These are phyloP conservation scores for Aegilops tauschii DNA, from an alignment of 176 grass and related monocot genomes.

Conservation along the genomic window DNA sequence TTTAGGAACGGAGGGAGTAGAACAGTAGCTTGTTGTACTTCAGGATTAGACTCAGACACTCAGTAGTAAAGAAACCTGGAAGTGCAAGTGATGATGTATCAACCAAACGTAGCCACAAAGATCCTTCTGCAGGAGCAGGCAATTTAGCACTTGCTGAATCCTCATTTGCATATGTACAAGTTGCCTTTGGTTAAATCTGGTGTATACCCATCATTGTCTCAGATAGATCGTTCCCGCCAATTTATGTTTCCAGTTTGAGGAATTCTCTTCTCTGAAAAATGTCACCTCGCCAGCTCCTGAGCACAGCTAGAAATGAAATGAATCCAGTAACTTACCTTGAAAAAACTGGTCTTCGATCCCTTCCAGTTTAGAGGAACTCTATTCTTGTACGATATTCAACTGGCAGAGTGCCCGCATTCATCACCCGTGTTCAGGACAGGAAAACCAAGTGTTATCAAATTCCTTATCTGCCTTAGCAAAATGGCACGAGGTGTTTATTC, in stretches of 20 bases:
- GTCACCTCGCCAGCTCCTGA: constrained; percentile 54
- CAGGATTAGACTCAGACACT: constrained; percentile 12
- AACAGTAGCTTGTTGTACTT: not conserved
- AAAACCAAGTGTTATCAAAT: constrained; percentile 71
- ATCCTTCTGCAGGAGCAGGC: constrained; percentile 58
- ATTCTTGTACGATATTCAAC: constrained; percentile 56
- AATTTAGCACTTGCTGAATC: constrained; percentile 41
- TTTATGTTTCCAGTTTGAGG: constrained; percentile 81
- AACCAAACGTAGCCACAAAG: constrained; percentile 69
- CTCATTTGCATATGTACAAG: constrained; percentile 57
- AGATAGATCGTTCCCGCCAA: constrained; percentile 72
- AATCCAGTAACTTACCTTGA: constrained; percentile 69
- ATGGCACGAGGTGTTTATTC: too few relatives aligned
- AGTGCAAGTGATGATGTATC: constrained; percentile 79
- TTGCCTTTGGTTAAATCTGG: constrained; percentile 41
- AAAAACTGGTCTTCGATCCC: constrained; percentile 53
- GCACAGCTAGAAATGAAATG: constrained; percentile 66
- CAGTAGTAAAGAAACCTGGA: constrained; percentile 69
- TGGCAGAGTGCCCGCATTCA: constrained; percentile 71
- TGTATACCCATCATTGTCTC: constrained; percentile 35
- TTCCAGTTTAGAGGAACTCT: constrained; percentile 71
- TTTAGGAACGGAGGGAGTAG: too few relatives aligned
- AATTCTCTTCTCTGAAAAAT: constrained; percentile 82
- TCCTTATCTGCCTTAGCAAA: constrained; percentile 71
- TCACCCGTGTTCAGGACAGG: constrained; percentile 84